phyloP scores from a whole-genome alignment of 83 land plant genomes.

The Picea abies region DNA sequence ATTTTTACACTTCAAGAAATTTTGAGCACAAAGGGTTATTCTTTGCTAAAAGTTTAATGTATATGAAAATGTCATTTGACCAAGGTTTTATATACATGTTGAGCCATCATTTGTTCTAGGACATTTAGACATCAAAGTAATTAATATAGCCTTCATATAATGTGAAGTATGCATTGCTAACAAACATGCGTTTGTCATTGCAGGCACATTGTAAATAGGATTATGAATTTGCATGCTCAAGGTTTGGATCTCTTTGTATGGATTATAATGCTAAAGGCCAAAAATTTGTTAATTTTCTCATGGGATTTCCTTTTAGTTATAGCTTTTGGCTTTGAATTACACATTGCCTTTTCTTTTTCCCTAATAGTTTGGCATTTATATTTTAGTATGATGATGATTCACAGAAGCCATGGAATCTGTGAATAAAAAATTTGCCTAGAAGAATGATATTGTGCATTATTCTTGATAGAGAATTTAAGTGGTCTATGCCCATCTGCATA shows the following conservation, averaged over 20 bases:
- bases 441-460: too few relatives aligned
- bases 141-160: neutral
- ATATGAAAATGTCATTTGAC: neutral
- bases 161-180: neutral
- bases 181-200: conserved; percentile 9
- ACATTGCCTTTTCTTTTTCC: neutral
- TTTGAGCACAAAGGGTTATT: neutral
- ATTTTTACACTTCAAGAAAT: neutral
- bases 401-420: too few relatives aligned
- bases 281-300: neutral
- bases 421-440: too few relatives aligned
- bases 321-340: neutral
- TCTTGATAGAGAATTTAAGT: too few relatives aligned
- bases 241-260: conserved; percentile 29
- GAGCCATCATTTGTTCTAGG: neutral
- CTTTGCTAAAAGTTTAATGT: neutral
- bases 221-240: conserved; percentile 69
- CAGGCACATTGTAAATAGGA: conserved; percentile 74
- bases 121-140: neutral
- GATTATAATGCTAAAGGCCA: neutral
- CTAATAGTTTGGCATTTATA: neutral
- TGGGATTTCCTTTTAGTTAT: neutral
- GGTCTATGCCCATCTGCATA: too few relatives aligned
- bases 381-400: neutral
- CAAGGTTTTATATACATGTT: neutral